These are phyloP conservation scores for Escallonia rubra DNA, from an alignment of 129 eudicot genomes.

Conservation along the genomic window DNA sequence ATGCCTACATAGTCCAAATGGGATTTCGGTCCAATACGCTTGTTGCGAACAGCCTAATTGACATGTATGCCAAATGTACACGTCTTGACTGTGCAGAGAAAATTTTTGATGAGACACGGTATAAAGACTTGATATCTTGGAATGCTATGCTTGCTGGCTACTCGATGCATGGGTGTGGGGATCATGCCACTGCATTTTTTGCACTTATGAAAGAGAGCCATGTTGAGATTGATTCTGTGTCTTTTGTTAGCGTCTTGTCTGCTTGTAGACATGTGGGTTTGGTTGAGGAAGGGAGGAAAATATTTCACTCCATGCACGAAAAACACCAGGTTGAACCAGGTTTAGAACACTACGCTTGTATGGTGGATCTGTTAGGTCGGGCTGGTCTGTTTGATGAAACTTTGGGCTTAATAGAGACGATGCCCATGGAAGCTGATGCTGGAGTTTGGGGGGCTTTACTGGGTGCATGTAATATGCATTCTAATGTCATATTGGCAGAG, in stretches of 20 bases:
- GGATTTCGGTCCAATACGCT: conserved; percentile 43
- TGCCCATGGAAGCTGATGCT: conserved; percentile 68
- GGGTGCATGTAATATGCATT: conserved; percentile 68
- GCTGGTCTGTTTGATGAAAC: conserved; percentile 59
- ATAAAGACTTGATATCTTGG: conserved; percentile 64
- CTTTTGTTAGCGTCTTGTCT: conserved; percentile 51
- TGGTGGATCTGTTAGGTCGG: conserved; percentile 65
- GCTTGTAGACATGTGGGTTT: conserved; percentile 68
- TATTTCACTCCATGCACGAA: conserved; percentile 38
- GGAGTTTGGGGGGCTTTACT: conserved; percentile 71
- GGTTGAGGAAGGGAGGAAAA: conserved; percentile 43
- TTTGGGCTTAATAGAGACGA: conserved; percentile 31
- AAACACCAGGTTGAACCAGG: conserved; percentile 39
- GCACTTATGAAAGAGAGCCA: conserved; percentile 37
- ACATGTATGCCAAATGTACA: conserved; percentile 80
- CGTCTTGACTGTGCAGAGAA: conserved; percentile 49
- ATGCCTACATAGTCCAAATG: conserved; percentile 28
- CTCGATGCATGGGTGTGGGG: conserved; percentile 52
- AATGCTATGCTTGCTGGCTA: conserved; percentile 64
- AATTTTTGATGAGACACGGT: conserved; percentile 32
- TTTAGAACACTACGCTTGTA: conserved; percentile 67
- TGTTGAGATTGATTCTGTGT: conserved; percentile 57
- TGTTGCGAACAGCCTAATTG: conserved; percentile 43
- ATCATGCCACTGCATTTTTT: conserved; percentile 36
- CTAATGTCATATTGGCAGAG: conserved; percentile 55